Conservation (phyloP, 2,329 filamentous ascomycete genomes). For the Ophiostoma pallidulum region DNA sequence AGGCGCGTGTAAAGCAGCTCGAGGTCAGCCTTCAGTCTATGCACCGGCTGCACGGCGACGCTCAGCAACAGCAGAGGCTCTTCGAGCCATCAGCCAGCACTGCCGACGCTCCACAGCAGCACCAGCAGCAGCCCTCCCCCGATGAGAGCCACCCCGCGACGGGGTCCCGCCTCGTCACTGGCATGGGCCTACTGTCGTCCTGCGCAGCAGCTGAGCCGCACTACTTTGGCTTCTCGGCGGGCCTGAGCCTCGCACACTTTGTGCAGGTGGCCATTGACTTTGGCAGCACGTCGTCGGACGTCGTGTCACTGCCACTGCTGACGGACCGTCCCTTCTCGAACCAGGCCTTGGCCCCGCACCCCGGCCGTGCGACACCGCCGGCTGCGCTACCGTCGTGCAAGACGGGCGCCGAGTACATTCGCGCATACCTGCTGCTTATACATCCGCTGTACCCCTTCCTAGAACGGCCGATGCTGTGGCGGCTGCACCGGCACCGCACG, state of each 20-base stretch:
- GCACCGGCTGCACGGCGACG: not conserved
- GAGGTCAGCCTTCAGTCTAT: not conserved
- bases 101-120: too few relatives aligned
- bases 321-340: conserved; percentile 12
- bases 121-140: not conserved
- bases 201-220: conserved; percentile 11
- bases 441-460: conserved; percentile 12
- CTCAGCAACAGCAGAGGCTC: too few relatives aligned
- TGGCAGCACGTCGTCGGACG: conserved; percentile 6
- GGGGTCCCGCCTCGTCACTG: not conserved
- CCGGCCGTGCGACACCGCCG: not conserved
- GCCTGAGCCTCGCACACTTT: conserved; percentile 12
- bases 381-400: not conserved
- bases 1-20: conserved; percentile 2
- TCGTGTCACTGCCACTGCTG: conserved; percentile 9
- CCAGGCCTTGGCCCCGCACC: conserved; percentile 7
- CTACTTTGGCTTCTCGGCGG: conserved; percentile 13
- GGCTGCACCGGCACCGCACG: not conserved
- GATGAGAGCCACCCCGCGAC: not conserved
- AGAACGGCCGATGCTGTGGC: not conserved
- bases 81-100: too few relatives aligned
- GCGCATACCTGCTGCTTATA: conserved; percentile 10
- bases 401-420: conserved; percentile 5
- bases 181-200: conserved; percentile 13
- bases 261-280: conserved; percentile 13